Base-by-base conservation (phyloP, 257 asterid genomes). In the Petrea volubilis region DNA sequence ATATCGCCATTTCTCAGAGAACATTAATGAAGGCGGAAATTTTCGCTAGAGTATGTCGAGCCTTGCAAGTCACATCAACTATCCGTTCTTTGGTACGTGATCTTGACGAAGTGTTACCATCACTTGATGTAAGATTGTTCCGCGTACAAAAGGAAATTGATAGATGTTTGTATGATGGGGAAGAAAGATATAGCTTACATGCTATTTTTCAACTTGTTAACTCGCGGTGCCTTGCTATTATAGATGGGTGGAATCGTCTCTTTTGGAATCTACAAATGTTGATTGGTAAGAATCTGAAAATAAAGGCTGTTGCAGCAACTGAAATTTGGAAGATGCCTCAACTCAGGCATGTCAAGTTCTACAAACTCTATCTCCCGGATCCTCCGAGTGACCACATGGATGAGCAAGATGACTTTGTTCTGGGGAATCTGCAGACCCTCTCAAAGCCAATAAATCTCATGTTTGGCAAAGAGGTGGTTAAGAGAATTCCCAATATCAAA, bases 251-350 rank as follows among this genome's bases (percentile, higher is more conserved):
- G 29, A 1, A 11, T 9, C 5, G 14, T 24, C n/a, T 67, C 12
- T n/a, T 36, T 25, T 67, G 73, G 46, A 40, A 40, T 40, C 46
- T 40, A 40, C 46, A 40, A 1, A 38, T 14, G 8, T 38, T 38
- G 11, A 8, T 40, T 9, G 44, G 7, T 6, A 14, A 6, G 44
- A 38, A 5, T 24, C 0, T 1, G 8, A 1, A 1, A 7, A 2
- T 7, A 38, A 14, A 5, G 10, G 2, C 2, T 13, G 3, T 1
- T 15, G 41, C 15, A 3, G 47, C n/a, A 15, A 5, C 17, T 50
- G 46, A 20, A 14, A 69, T 75, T 23, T 75, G 76, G 80, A 18
- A 55, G 4, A 69, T 75, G 80, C 51, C 55, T 49, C 76, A 43
- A 33, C 51, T 76, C 13, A 63, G 73, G 46, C 73, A 64, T 46